phyloP scores from a whole-genome alignment of 116 monocot genomes.

The Dioscorea cayenensis region DNA sequence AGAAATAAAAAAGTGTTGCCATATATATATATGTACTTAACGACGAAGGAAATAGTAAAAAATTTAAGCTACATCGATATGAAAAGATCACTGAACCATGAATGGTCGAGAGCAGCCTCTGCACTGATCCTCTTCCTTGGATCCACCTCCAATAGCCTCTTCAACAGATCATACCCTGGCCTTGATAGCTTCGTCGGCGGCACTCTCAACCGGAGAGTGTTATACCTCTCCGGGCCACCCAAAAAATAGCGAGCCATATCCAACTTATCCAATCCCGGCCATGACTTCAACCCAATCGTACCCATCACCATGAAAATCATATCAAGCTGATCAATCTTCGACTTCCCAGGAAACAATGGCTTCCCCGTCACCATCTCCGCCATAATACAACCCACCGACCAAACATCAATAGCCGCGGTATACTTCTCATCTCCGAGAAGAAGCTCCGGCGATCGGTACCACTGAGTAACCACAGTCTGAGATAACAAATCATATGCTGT shows the following conservation, averaged over 20 bases:
- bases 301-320: background rate
- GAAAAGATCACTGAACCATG: background rate
- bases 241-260: too few relatives aligned
- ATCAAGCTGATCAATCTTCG: background rate
- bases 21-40: too few relatives aligned
- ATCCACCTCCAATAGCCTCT: background rate
- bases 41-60: too few relatives aligned
- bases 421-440: conserved; percentile 1
- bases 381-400: conserved; percentile 6
- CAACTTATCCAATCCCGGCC: too few relatives aligned
- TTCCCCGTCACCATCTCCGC: background rate
- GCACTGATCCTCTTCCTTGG: background rate
- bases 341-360: background rate
- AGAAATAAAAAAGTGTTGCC: too few relatives aligned
- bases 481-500: background rate
- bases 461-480: background rate
- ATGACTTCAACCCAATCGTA: background rate
- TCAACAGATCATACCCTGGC: background rate
- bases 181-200: too few relatives aligned
- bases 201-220: too few relatives aligned
- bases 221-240: too few relatives aligned
- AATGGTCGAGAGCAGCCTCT: background rate
- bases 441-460: background rate
- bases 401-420: background rate
- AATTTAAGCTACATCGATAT: background rate